Conservation (phyloP, 2,329 filamentous ascomycete genomes). For the Cytospora paraplurivora region DNA sequence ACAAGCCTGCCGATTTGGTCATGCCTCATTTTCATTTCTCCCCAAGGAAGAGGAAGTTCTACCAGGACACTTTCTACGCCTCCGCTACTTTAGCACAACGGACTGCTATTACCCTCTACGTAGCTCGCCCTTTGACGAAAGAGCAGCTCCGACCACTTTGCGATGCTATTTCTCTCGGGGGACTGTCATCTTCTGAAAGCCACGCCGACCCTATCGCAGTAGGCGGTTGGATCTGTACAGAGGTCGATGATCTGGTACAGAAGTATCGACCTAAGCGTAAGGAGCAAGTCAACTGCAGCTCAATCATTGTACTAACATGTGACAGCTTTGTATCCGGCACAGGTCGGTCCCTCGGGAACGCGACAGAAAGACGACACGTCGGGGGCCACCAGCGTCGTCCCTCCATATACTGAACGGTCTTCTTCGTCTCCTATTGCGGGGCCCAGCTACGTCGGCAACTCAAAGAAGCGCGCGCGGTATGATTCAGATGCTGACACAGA, state of each 20-base stretch:
- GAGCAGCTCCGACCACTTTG: neutral
- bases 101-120: neutral
- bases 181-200: neutral
- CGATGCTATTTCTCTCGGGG: neutral
- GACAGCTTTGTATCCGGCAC: neutral
- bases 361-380: neutral
- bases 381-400: neutral
- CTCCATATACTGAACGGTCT: neutral
- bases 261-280: neutral
- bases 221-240: neutral
- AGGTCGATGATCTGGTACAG: neutral
- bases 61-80: neutral
- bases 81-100: neutral
- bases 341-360: neutral
- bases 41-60: no score
- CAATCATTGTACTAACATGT: neutral
- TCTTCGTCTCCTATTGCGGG: neutral
- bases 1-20: no score
- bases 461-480: neutral
- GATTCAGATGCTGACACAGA: neutral
- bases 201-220: neutral
- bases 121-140: neutral
- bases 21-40: no score
- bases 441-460: neutral
- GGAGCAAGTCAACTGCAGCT: neutral